phyloP scores from a whole-genome alignment of 2,329 filamentous ascomycete species.

The Ophiostoma himal-ulmi region DNA sequence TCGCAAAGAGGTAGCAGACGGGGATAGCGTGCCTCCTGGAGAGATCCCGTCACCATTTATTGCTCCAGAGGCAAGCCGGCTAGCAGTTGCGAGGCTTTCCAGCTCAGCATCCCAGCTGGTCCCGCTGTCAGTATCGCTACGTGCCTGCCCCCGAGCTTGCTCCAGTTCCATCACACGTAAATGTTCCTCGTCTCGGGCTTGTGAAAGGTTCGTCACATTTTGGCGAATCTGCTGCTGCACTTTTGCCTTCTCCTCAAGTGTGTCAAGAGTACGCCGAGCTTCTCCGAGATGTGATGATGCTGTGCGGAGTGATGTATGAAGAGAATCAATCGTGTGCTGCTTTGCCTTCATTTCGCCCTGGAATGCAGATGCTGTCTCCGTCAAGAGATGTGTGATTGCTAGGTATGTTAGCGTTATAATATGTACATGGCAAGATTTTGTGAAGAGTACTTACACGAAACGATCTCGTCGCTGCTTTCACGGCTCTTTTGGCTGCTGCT shows the following conservation, averaged over 20 bases:
- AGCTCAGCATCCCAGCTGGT: conserved; percentile 52
- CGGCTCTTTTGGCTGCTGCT: conserved; percentile 51
- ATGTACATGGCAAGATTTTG: background rate
- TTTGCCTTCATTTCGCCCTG: conserved; percentile 75
- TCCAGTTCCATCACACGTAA: conserved; percentile 45
- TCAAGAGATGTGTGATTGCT: conserved; percentile 79
- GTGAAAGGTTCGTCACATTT: conserved; percentile 71
- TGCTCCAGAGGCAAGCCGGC: conserved; percentile 20
- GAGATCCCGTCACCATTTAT: conserved; percentile 32
- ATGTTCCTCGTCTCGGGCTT: conserved; percentile 66
- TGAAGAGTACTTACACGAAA: conserved; percentile 58
- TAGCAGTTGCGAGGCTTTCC: conserved; percentile 37
- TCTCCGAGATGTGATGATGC: conserved; percentile 73
- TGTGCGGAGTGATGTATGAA: conserved; percentile 74
- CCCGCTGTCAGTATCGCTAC: conserved; percentile 40
- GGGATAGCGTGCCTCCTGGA: conserved; percentile 43
- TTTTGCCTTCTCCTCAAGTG: conserved; percentile 59
- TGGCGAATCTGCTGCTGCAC: conserved; percentile 61
- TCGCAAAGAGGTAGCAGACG: conserved; percentile 60
- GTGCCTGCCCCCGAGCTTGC: conserved; percentile 37
- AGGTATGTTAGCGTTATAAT: conserved; percentile 32
- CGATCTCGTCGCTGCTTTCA: conserved; percentile 73
- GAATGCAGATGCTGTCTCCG: conserved; percentile 72
- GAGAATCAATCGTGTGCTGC: conserved; percentile 73
- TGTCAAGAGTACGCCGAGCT: conserved; percentile 67